Percentiles rank a stretch among this genome's conserved stretches.
Evolutionary conservation across 1,284 basidiomycete genomes (phyloP).

Genomic region (Apiotrichum veenhuisii): DNA sequence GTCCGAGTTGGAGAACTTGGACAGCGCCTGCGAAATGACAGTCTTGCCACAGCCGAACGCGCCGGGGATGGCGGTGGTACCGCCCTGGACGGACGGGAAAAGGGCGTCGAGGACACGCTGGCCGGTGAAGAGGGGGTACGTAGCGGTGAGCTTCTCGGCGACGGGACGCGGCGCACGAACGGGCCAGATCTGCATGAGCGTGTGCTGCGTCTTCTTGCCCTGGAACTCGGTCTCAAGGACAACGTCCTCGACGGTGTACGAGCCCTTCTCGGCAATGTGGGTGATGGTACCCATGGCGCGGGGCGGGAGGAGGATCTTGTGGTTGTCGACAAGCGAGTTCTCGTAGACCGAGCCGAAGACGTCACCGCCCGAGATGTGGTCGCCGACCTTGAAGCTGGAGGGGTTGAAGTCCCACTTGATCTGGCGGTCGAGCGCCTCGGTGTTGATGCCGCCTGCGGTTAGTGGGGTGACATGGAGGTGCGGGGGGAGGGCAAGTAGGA

Average conservation of each 20-base stretch:
- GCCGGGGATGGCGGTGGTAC: conserved; percentile 97
- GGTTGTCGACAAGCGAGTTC: conserved; percentile 92
- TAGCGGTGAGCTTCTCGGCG: conserved; percentile 87
- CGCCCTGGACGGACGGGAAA: conserved; percentile 99
- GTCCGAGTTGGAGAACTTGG: conserved; percentile 99
- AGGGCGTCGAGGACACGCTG: conserved; percentile 96
- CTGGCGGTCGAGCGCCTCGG: conserved; percentile 83
- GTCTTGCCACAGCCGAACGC: conserved; percentile 99
- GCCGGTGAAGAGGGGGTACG: conserved; percentile 89
- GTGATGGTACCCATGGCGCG: conserved; percentile 94
- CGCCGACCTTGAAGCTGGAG: conserved; percentile 78
- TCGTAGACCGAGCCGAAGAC: conserved; percentile 95
- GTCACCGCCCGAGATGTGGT: conserved; percentile 95
- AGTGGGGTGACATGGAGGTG: conserved; percentile 8
- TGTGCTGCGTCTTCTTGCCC: conserved; percentile 88
- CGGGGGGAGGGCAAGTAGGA: background rate
- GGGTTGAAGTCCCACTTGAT: conserved; percentile 96
- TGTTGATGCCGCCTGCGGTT: conserved; percentile 74
- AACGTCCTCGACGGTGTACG: conserved; percentile 90
- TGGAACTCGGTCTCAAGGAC: conserved; percentile 98
- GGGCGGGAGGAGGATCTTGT: conserved; percentile 95
- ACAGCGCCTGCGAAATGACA: conserved; percentile 92
- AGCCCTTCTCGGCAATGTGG: conserved; percentile 88
- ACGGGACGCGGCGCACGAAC: conserved; percentile 96
- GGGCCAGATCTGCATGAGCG: conserved; percentile 98